These are phyloP conservation scores for Leccinum arenicola DNA, from an alignment of 768 basidiomycete genomes.

Conservation along the genomic window DNA sequence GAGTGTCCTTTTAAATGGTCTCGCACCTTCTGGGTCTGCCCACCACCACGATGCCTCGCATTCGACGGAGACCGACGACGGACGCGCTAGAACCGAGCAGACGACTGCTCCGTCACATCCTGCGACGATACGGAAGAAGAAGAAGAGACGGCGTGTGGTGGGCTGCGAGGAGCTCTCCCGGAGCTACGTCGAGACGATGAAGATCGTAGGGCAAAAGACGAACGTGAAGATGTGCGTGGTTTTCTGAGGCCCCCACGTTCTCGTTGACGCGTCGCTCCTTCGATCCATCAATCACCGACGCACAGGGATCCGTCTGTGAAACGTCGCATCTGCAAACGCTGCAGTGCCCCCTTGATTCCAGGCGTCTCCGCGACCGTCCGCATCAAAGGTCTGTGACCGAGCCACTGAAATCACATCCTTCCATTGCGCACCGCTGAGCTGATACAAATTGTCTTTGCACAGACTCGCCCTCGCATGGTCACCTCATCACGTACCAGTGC, in stretches of 20 bases:
- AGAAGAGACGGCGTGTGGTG: constrained; percentile 30
- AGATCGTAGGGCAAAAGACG: constrained; percentile 68
- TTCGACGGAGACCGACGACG: background rate
- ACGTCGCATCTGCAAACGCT: constrained; percentile 72
- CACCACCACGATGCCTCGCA: background rate
- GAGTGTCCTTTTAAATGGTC: constrained; percentile 55
- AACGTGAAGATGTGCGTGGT: constrained; percentile 75
- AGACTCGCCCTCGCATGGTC: constrained; percentile 49
- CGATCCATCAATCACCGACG: background rate
- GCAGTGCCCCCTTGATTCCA: constrained; percentile 61
- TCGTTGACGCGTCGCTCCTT: background rate
- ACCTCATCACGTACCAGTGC: constrained; percentile 59
- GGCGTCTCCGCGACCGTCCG: constrained; percentile 66
- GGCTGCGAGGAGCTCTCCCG: constrained; percentile 54
- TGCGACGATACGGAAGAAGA: constrained; percentile 5
- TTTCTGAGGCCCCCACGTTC: background rate
- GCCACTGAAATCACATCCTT: background rate
- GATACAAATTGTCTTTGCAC: background rate
- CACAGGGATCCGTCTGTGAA: constrained; percentile 81
- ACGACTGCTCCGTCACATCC: background rate
- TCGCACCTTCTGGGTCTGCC: constrained; percentile 20
- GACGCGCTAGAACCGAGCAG: background rate
- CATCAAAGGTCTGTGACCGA: constrained; percentile 50
- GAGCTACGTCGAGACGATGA: constrained; percentile 65
- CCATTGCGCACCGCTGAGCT: constrained; percentile 14